These are phyloP conservation scores for Aureobasidium vineae DNA, from an alignment of 2,329 filamentous ascomycete species.

Conservation along the genomic window DNA sequence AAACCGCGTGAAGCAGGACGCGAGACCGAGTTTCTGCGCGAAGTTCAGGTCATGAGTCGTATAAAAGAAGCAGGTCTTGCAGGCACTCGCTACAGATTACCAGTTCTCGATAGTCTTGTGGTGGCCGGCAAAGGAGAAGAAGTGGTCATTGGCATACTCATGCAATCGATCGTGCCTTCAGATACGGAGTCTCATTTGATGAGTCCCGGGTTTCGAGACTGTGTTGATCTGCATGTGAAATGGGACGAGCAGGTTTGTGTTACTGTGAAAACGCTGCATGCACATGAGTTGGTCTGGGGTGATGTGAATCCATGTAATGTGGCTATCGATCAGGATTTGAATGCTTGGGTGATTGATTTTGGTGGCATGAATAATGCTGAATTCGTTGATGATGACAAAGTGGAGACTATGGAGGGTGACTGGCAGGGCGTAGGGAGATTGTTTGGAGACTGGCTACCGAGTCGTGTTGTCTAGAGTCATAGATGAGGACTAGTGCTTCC, in stretches of 20 bases:
- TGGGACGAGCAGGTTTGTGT: neutral
- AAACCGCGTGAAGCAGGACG: neutral
- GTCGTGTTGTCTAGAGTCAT: too few species aligned
- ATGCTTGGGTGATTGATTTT: constrained; percentile 33
- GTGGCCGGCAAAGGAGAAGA: neutral
- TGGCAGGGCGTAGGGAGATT: constrained; percentile 1
- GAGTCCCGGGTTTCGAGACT: neutral
- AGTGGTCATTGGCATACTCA: neutral
- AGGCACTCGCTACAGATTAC: neutral
- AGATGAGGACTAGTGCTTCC: too few species aligned
- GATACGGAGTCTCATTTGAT: neutral
- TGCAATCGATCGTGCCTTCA: neutral
- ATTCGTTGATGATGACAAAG: neutral
- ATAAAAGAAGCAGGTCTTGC: neutral
- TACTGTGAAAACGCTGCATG: constrained; percentile 20
- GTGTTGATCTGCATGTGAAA: neutral
- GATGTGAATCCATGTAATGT: constrained; percentile 34
- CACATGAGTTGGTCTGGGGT: constrained; percentile 31
- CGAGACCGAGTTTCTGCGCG: neutral
- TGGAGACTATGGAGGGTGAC: neutral
- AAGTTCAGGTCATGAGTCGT: neutral
- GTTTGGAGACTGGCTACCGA: neutral
- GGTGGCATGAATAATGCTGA: constrained; percentile 27
- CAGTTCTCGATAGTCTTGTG: neutral
- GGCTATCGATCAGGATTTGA: constrained; percentile 29